A percentile compares a stretch with the other conserved stretches of the same genome.
phyloP scores from a whole-genome alignment of 2,329 filamentous ascomycete species.

The Myotisia sp. region DNA sequence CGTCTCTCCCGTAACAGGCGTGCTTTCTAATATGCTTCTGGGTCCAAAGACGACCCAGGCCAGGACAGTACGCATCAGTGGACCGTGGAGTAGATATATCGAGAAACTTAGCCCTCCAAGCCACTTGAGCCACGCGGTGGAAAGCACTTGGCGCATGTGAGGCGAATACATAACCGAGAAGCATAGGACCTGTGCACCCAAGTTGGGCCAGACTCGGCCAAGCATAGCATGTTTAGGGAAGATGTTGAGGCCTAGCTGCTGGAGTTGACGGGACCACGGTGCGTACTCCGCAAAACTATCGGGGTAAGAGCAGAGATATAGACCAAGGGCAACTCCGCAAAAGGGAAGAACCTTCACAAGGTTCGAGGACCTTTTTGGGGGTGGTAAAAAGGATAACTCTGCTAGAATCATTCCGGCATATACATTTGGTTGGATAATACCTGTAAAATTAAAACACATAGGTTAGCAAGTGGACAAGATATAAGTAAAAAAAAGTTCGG shows the following conservation, averaged over 20 bases:
- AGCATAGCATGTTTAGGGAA: slow-evolving; percentile 32
- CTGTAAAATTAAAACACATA: too few species aligned
- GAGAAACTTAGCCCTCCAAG: slow-evolving; percentile 51
- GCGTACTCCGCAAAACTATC: slow-evolving; percentile 41
- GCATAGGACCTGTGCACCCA: slow-evolving; percentile 37
- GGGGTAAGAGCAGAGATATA: slow-evolving; percentile 47
- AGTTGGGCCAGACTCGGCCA: slow-evolving; percentile 36
- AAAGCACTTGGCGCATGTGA: slow-evolving; percentile 38
- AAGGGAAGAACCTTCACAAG: slow-evolving; percentile 33
- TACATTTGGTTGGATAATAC: slow-evolving; percentile 43
- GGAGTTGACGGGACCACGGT: slow-evolving; percentile 35
- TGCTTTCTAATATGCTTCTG: slow-evolving; percentile 13
- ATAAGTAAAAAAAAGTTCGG: too few species aligned
- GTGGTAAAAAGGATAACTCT: slow-evolving; percentile 40
- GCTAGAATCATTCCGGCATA: slow-evolving; percentile 49
- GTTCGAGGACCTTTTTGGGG: slow-evolving; percentile 34
- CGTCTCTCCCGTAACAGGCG: background rate
- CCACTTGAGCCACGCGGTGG: slow-evolving; percentile 44
- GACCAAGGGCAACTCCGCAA: slow-evolving; percentile 38
- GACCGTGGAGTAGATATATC: slow-evolving; percentile 50
- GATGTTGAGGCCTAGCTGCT: slow-evolving; percentile 12
- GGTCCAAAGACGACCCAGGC: slow-evolving; percentile 46
- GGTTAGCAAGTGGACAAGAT: too few species aligned
- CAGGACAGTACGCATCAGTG: slow-evolving; percentile 44
- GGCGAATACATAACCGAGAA: slow-evolving; percentile 41